phyloP scores from a whole-genome alignment of 257 asterid species.

The Solanum bulbocastanum region DNA sequence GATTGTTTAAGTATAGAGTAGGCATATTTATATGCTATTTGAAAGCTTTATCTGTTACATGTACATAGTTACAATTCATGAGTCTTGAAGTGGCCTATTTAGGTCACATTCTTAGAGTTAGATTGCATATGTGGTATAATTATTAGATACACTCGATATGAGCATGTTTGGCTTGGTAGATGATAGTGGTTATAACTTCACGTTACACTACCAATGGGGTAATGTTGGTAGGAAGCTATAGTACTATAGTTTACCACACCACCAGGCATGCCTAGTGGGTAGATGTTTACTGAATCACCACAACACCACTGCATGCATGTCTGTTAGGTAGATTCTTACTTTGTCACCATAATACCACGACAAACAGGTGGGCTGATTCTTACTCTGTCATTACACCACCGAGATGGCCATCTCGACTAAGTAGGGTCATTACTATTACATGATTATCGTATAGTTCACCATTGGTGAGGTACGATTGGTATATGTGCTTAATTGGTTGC shows the following conservation, averaged over 20 bases:
- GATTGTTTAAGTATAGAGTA: neutral
- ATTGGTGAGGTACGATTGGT: neutral
- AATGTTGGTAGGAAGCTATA: neutral
- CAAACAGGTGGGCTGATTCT: neutral
- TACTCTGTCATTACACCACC: neutral
- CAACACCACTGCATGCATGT: too few relatives aligned
- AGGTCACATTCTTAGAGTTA: neutral
- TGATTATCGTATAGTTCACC: neutral
- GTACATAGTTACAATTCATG: neutral
- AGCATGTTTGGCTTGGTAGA: too few relatives aligned
- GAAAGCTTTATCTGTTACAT: neutral
- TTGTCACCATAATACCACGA: neutral
- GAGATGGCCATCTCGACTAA: neutral
- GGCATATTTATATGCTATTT: neutral
- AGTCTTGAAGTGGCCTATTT: neutral
- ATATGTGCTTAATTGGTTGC: neutral
- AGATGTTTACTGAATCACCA: neutral
- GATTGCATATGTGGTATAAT: neutral
- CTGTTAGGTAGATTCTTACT: neutral
- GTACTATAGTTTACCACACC: neutral
- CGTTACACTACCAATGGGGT: neutral
- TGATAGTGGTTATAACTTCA: neutral
- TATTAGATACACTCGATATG: neutral
- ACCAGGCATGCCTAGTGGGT: neutral
- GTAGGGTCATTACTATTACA: neutral